Percentiles rank a stretch among this genome's conserved stretches.
phyloP scores from a whole-genome alignment of 176 grass and related monocot genomes.

The Bolboschoenus planiculmis region DNA sequence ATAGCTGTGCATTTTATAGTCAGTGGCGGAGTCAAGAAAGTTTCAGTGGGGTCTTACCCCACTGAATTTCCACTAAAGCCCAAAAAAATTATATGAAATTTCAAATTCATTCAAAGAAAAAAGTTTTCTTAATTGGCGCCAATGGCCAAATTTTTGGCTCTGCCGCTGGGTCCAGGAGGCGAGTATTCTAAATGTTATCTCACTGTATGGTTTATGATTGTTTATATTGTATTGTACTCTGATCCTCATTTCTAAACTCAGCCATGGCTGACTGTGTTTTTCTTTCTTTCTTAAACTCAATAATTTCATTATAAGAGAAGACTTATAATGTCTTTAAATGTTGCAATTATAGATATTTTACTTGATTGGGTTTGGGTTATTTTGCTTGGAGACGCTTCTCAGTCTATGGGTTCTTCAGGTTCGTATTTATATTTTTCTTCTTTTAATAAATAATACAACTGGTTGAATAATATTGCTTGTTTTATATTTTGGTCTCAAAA shows the following conservation, averaged over 20 bases:
- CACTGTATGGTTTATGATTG: not conserved
- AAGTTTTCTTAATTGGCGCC: not conserved
- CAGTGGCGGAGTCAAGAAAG: not conserved
- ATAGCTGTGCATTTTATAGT: not conserved
- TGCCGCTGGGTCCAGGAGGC: not conserved
- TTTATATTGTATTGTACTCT: not conserved
- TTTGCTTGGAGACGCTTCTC: conserved; percentile 85
- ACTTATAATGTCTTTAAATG: conserved; percentile 13
- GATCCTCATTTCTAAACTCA: not conserved
- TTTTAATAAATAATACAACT: conserved; percentile 18
- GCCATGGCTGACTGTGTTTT: not conserved
- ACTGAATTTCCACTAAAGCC: not conserved
- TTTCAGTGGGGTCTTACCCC: not conserved
- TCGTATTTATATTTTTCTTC: conserved; percentile 25
- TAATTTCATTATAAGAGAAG: not conserved
- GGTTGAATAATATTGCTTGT: not conserved
- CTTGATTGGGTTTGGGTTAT: conserved; percentile 73
- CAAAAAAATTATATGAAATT: not conserved
- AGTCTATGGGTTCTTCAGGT: conserved; percentile 94
- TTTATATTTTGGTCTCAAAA: not conserved
- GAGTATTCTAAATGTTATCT: not conserved
- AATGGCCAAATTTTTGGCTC: not conserved
- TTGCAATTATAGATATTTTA: conserved; percentile 65
- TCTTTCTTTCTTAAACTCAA: not conserved
- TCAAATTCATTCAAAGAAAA: not conserved